Evolutionary conservation across 441 rosid genomes (phyloP).

Genomic region (Pelargonium citronellum): DNA sequence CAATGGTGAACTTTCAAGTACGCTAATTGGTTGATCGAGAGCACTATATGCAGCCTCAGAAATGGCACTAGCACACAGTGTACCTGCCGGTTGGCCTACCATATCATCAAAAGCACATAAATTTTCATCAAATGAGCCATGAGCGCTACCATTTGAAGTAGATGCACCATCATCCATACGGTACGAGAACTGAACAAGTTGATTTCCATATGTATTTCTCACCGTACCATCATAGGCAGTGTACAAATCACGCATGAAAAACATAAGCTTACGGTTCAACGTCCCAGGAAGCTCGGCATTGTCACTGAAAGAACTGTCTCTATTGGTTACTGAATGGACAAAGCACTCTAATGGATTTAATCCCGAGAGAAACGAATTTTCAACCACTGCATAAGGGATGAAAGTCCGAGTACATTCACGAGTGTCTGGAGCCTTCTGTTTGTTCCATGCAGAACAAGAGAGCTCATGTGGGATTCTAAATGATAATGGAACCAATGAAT

Average conservation of each 20-base stretch:
- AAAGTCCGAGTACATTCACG: slow-evolving; percentile 43
- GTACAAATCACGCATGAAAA: slow-evolving; percentile 79
- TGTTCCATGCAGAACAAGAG: slow-evolving; percentile 66
- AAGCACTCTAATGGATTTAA: slow-evolving; percentile 82
- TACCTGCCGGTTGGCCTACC: slow-evolving; percentile 77
- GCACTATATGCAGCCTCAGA: slow-evolving; percentile 98
- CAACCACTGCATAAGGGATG: slow-evolving; percentile 71
- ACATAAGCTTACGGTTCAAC: slow-evolving; percentile 74
- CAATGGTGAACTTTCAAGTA: slow-evolving; percentile 85
- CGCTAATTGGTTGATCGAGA: slow-evolving; percentile 86
- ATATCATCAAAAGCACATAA: slow-evolving; percentile 23
- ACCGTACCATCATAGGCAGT: slow-evolving; percentile 87
- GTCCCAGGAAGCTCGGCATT: slow-evolving; percentile 98
- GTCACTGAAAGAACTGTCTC: slow-evolving; percentile 85
- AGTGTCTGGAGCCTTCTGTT: slow-evolving; percentile 34
- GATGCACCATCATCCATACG: slow-evolving; percentile 24
- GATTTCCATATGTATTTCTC: slow-evolving; percentile 76
- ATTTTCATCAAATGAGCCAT: slow-evolving; percentile 15
- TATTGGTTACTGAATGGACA: slow-evolving; percentile 76
- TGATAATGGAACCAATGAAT: slow-evolving; percentile 70
- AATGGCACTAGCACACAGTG: slow-evolving; percentile 76
- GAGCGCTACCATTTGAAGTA: slow-evolving; percentile 9
- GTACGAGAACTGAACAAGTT: slow-evolving; percentile 71
- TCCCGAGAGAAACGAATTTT: slow-evolving; percentile 68
- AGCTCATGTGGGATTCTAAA: slow-evolving; percentile 72